A percentile compares a stretch with the other conserved stretches of the same genome.
These are phyloP conservation scores for Cladosporium phlei DNA, from an alignment of 2,329 filamentous ascomycete species.

Conservation along the genomic window DNA sequence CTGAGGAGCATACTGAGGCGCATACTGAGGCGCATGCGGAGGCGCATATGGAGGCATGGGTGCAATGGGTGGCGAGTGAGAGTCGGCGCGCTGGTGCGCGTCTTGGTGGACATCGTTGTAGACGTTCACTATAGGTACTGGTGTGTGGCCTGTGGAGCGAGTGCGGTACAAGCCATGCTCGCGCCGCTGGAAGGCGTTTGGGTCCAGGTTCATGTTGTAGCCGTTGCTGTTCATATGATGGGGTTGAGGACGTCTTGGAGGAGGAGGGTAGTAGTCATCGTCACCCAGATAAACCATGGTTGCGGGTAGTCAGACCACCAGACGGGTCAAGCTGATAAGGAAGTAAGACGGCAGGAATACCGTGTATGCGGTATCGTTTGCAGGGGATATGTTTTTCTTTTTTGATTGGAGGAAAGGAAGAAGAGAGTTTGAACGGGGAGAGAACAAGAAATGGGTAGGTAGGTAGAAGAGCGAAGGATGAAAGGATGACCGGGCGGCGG, in stretches of 20 bases:
- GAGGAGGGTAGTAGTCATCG: slow-evolving; percentile 7
- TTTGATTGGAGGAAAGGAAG: slow-evolving; percentile 1
- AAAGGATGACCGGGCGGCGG: not conserved
- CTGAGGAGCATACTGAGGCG: slow-evolving; percentile 16
- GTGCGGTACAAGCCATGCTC: slow-evolving; percentile 36
- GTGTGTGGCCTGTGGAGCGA: slow-evolving; percentile 40
- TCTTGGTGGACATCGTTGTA: slow-evolving; percentile 40
- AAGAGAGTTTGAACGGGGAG: not conserved
- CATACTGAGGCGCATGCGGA: slow-evolving; percentile 16
- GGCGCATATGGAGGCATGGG: slow-evolving; percentile 10
- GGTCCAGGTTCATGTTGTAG: slow-evolving; percentile 7
- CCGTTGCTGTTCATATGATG: slow-evolving; percentile 4
- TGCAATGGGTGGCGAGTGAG: slow-evolving; percentile 20
- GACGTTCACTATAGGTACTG: slow-evolving; percentile 44
- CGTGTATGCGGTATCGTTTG: not conserved
- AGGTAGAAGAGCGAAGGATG: slow-evolving; percentile 4
- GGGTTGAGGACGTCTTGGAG: slow-evolving; percentile 1
- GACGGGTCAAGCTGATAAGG: not conserved
- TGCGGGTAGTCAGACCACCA: not conserved
- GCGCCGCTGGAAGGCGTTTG: slow-evolving; percentile 3
- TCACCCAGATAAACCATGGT: slow-evolving; percentile 6
- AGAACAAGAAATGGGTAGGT: not conserved
- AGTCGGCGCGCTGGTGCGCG: slow-evolving; percentile 20
- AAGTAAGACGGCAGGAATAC: not conserved
- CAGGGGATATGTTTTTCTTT: not conserved